phyloP scores from a whole-genome alignment of 2,329 filamentous ascomycete species.

The Fusarium napiforme region DNA sequence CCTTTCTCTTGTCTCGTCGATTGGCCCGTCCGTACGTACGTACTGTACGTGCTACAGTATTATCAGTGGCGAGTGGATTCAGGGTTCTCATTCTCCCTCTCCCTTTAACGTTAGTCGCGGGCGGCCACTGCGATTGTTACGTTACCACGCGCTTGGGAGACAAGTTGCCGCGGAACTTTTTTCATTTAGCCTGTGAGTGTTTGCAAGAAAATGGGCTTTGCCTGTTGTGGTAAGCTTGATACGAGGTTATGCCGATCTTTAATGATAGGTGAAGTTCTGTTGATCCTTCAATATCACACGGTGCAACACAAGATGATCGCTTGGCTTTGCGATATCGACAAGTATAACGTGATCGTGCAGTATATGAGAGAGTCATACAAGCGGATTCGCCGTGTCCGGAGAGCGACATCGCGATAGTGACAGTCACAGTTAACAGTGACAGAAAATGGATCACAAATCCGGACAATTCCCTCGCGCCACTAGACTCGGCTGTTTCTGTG shows the following conservation, averaged over 20 bases:
- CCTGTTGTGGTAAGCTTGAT: not conserved
- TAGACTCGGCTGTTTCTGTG: slow-evolving; percentile 24
- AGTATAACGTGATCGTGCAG: not conserved
- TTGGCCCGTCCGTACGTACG: not conserved
- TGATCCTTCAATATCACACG: not conserved
- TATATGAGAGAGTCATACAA: slow-evolving; percentile 4
- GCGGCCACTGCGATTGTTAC: slow-evolving; percentile 7
- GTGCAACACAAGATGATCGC: not conserved
- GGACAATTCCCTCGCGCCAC: slow-evolving; percentile 21
- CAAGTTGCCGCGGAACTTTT: not conserved
- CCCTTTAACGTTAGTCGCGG: not conserved
- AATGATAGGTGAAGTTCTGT: not conserved
- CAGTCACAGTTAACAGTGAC: not conserved
- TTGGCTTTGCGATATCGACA: not conserved
- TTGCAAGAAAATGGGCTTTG: not conserved
- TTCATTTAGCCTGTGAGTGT: not conserved
- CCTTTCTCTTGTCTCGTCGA: slow-evolving; percentile 18
- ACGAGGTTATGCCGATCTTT: not conserved
- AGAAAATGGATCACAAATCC: not conserved
- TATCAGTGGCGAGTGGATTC: slow-evolving; percentile 12
- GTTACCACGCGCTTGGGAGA: slow-evolving; percentile 23
- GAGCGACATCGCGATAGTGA: slow-evolving; percentile 7
- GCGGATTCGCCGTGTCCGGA: slow-evolving; percentile 14
- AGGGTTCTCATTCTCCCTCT: not conserved
- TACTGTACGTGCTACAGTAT: not conserved